A percentile compares a stretch with the other conserved stretches of the same genome.
phyloP scores from a whole-genome alignment of 768 basidiomycete species.

The Pulveroboletus frians region DNA sequence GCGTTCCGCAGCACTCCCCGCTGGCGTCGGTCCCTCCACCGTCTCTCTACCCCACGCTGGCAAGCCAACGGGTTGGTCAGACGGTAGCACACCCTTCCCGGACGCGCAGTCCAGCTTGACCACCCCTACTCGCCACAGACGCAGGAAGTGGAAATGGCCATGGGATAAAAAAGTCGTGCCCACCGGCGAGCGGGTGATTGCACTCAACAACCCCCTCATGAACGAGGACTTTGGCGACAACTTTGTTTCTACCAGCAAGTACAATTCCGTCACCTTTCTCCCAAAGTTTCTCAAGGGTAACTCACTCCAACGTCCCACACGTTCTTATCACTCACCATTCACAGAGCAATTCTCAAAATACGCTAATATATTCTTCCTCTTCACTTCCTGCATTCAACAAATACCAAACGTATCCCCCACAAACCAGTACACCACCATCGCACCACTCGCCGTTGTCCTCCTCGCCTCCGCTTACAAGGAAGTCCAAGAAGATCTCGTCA shows the following conservation, averaged over 20 bases:
- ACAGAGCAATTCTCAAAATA: conserved; percentile 98
- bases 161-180: conserved; percentile 69
- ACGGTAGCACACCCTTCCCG: conserved; percentile 42
- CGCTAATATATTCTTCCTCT: conserved; percentile 97
- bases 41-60: conserved; percentile 36
- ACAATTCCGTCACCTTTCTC: conserved; percentile 79
- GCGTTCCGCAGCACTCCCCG: conserved; percentile 54
- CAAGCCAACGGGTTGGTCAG: conserved; percentile 67
- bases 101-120: conserved; percentile 18
- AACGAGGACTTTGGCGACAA: conserved; percentile 72
- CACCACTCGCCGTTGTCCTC: conserved; percentile 80
- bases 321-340: conserved; percentile 4
- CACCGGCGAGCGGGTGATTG: conserved; percentile 72
- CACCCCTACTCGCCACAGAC: conserved; percentile 6
- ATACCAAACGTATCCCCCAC: conserved; percentile 98
- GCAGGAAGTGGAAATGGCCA: conserved; percentile 68
- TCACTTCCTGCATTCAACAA: conserved; percentile 96
- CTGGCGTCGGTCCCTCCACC: conserved; percentile 50
- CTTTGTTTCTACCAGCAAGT: conserved; percentile 91
- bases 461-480: conserved; percentile 96
- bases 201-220: conserved; percentile 69
- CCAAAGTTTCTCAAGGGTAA: conserved; percentile 91
- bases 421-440: conserved; percentile 91
- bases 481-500: conserved; percentile 81
- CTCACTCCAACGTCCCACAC: conserved; percentile 18